phyloP scores from a whole-genome alignment of 2,329 filamentous ascomycete genomes.

The Davidsoniella australis region DNA sequence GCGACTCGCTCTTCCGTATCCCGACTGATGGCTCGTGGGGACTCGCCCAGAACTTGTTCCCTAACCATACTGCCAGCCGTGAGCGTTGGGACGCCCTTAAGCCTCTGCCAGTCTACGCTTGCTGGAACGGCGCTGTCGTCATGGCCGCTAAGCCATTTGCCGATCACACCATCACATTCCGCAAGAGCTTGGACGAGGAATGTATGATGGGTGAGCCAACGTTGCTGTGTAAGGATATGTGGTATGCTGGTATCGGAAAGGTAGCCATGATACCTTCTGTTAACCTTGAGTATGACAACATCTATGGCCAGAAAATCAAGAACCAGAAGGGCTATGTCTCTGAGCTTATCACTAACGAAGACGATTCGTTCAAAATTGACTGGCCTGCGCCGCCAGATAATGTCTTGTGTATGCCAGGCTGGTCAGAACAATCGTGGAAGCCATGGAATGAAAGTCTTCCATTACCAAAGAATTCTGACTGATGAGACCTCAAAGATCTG shows the following conservation, averaged over 20 bases:
- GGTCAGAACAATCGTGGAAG: slow-evolving; percentile 25
- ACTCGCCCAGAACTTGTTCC: slow-evolving; percentile 33
- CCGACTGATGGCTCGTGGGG: slow-evolving; percentile 32
- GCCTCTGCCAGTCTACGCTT: slow-evolving; percentile 44
- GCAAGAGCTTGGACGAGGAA: slow-evolving; percentile 23
- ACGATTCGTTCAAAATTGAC: slow-evolving; percentile 20
- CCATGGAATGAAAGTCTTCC: slow-evolving; percentile 22
- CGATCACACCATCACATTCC: slow-evolving; percentile 27
- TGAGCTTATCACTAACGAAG: slow-evolving; percentile 19
- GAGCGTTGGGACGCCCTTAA: slow-evolving; percentile 19
- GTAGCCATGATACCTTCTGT: slow-evolving; percentile 39
- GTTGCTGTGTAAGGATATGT: slow-evolving; percentile 40
- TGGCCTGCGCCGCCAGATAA: slow-evolving; percentile 30
- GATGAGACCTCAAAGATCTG: neutral
- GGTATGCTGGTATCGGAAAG: slow-evolving; percentile 29
- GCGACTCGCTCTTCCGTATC: slow-evolving; percentile 38
- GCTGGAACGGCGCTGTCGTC: slow-evolving; percentile 40
- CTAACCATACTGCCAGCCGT: slow-evolving; percentile 26
- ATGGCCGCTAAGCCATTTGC: slow-evolving; percentile 32
- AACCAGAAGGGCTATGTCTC: slow-evolving; percentile 31
- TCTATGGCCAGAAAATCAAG: slow-evolving; percentile 29
- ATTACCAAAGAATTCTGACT: neutral
- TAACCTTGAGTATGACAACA: slow-evolving; percentile 36
- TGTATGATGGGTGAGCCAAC: slow-evolving; percentile 38
- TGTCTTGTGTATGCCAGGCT: slow-evolving; percentile 31